Evolutionary conservation across 306 rosid species (phyloP).

Genomic region (Parietaria judaica): DNA sequence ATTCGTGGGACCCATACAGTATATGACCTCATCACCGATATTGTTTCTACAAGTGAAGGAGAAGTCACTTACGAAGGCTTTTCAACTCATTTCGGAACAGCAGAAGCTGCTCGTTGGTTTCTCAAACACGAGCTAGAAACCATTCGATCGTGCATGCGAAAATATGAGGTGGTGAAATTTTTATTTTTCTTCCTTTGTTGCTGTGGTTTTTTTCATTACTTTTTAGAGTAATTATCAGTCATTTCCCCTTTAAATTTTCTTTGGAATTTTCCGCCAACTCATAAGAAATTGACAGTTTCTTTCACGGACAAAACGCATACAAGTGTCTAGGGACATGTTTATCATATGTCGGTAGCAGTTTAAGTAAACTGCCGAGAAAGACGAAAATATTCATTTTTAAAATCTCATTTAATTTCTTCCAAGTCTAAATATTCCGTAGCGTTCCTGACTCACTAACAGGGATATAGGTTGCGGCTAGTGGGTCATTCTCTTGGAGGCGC

Average conservation of each 20-base stretch:
- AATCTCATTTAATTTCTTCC: background rate
- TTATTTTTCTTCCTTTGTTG: background rate
- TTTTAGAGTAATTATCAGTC: background rate
- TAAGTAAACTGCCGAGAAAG: no score
- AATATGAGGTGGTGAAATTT: conserved; percentile 56
- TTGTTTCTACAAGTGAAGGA: conserved; percentile 58
- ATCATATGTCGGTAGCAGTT: no score
- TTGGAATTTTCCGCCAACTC: no score
- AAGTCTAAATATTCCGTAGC: conserved; percentile 14
- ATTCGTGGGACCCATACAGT: conserved; percentile 91
- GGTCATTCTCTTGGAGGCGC: conserved; percentile 99
- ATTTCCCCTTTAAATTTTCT: no score
- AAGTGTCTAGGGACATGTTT: no score
- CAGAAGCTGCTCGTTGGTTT: conserved; percentile 96
- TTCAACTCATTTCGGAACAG: conserved; percentile 85
- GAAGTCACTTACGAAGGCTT: conserved; percentile 82
- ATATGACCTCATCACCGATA: conserved; percentile 83
- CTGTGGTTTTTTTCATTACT: conserved; percentile 7
- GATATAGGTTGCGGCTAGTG: conserved; percentile 83
- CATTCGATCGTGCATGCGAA: conserved; percentile 57
- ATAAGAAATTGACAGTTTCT: no score
- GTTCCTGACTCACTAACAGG: conserved; percentile 65
- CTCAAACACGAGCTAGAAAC: conserved; percentile 62
- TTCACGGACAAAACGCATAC: no score
- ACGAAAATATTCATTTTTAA: no score